phyloP scores from a whole-genome alignment of 1,139 yeast species.

The Oligophagozyma castellii region DNA sequence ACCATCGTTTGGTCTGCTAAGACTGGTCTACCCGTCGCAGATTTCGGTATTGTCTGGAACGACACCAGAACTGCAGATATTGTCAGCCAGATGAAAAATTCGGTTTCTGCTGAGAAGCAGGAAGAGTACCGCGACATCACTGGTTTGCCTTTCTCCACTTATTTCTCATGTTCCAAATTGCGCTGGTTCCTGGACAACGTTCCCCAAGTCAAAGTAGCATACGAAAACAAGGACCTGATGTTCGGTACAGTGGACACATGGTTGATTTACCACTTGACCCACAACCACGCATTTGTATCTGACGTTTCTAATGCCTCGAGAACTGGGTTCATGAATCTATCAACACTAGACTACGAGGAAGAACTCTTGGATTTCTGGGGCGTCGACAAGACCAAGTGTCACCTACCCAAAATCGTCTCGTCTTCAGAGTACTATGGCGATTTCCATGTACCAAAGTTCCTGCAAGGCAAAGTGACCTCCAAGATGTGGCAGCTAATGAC shows the following conservation, averaged over 20 bases:
- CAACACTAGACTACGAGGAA: slow-evolving; percentile 62
- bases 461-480: slow-evolving; percentile 37
- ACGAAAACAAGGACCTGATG: slow-evolving; percentile 66
- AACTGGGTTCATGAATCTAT: slow-evolving; percentile 80
- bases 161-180: slow-evolving; percentile 82
- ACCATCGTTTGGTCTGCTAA: slow-evolving; percentile 78
- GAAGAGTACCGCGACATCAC: slow-evolving; percentile 51
- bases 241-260: slow-evolving; percentile 94
- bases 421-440: slow-evolving; percentile 72
- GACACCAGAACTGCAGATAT: slow-evolving; percentile 77
- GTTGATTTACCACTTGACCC: slow-evolving; percentile 78
- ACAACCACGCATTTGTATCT: slow-evolving; percentile 57
- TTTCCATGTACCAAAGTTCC: slow-evolving; percentile 44
- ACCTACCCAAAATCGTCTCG: slow-evolving; percentile 69
- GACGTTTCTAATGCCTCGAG: slow-evolving; percentile 89
- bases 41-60: slow-evolving; percentile 87
- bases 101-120: slow-evolving; percentile 44
- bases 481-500: slow-evolving; percentile 27
- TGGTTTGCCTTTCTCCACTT: slow-evolving; percentile 83
- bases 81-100: slow-evolving; percentile 49
- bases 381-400: slow-evolving; percentile 54
- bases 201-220: slow-evolving; percentile 50
- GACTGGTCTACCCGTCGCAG: slow-evolving; percentile 72
- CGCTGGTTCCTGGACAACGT: slow-evolving; percentile 84
- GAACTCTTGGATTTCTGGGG: slow-evolving; percentile 67